Evolutionary conservation across 495 filamentous ascomycete genomes (phyloP).

Genomic region (Alectoria sarmentosa): DNA sequence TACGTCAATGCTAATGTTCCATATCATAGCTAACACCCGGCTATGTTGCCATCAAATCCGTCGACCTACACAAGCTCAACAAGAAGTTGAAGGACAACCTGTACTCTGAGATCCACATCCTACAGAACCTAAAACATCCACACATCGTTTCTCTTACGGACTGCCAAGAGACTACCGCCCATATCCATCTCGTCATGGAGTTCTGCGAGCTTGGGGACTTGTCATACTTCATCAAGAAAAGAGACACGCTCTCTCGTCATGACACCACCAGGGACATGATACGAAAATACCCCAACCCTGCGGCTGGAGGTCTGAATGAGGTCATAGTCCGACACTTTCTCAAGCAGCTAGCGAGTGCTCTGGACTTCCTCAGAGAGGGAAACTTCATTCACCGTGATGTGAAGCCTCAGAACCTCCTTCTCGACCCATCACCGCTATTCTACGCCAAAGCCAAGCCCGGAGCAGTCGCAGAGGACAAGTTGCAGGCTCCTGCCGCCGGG

Average conservation of each 20-base stretch:
- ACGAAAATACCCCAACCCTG: slow-evolving; percentile 78
- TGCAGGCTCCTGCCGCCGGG: slow-evolving; percentile 71
- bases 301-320: slow-evolving; percentile 79
- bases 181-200: slow-evolving; percentile 98
- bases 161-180: slow-evolving; percentile 74
- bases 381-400: slow-evolving; percentile 95
- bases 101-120: slow-evolving; percentile 87
- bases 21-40: slow-evolving; percentile 48
- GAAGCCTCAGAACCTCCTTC: slow-evolving; percentile 91
- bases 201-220: slow-evolving; percentile 93
- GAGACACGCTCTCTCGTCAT: slow-evolving; percentile 67
- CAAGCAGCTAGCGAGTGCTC: slow-evolving; percentile 88
- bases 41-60: slow-evolving; percentile 92
- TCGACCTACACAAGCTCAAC: slow-evolving; percentile 81
- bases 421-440: slow-evolving; percentile 74
- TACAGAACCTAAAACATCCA: slow-evolving; percentile 85
- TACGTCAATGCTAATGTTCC: slow-evolving; percentile 37
- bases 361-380: slow-evolving; percentile 75
- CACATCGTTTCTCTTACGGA: slow-evolving; percentile 96
- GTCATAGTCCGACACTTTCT: slow-evolving; percentile 92
- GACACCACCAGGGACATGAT: slow-evolving; percentile 77
- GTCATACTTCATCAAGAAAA: slow-evolving; percentile 89
- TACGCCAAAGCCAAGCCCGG: slow-evolving; percentile 43
- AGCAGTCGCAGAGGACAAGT: slow-evolving; percentile 60
- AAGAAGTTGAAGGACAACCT: slow-evolving; percentile 95